phyloP scores from a whole-genome alignment of 768 basidiomycete species.

The Xerocomellus dryophilus region DNA sequence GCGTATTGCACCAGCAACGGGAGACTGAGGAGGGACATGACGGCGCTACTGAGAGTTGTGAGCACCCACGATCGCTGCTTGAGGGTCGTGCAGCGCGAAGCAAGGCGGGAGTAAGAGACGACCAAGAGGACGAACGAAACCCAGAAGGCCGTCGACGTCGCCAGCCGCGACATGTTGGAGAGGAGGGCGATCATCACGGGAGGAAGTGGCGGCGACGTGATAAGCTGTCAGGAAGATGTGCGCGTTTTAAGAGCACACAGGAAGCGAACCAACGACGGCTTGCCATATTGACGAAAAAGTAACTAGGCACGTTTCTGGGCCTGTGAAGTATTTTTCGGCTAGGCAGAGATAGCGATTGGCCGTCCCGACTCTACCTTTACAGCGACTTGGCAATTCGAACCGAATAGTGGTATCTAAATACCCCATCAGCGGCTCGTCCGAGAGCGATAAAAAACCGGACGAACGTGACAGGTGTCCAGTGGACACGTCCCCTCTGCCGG shows the following conservation, averaged over 20 bases:
- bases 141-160: constrained; percentile 25
- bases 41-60: constrained; percentile 38
- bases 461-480: constrained; percentile 17
- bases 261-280: constrained; percentile 14
- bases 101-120: constrained; percentile 31
- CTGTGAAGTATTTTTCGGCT: constrained; percentile 22
- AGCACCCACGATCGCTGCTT: constrained; percentile 50
- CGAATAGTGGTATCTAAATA: not conserved
- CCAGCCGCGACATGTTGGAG: constrained; percentile 16
- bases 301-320: constrained; percentile 25
- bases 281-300: constrained; percentile 9
- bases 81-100: constrained; percentile 30
- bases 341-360: constrained; percentile 14
- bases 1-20: constrained; percentile 38
- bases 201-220: constrained; percentile 23
- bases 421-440: not conserved
- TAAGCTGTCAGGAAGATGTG: constrained; percentile 3
- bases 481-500: not conserved
- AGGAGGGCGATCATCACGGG: constrained; percentile 24
- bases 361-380: constrained; percentile 9
- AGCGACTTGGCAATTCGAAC: constrained; percentile 6
- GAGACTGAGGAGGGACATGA: constrained; percentile 41
- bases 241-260: constrained; percentile 23
- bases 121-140: constrained; percentile 17
- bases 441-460: constrained; percentile 1